A percentile compares a stretch with the other conserved stretches of the same genome.
Evolutionary conservation across 2,329 filamentous ascomycete species (phyloP).

Genomic region (Aspergillus quadrilineatus): DNA sequence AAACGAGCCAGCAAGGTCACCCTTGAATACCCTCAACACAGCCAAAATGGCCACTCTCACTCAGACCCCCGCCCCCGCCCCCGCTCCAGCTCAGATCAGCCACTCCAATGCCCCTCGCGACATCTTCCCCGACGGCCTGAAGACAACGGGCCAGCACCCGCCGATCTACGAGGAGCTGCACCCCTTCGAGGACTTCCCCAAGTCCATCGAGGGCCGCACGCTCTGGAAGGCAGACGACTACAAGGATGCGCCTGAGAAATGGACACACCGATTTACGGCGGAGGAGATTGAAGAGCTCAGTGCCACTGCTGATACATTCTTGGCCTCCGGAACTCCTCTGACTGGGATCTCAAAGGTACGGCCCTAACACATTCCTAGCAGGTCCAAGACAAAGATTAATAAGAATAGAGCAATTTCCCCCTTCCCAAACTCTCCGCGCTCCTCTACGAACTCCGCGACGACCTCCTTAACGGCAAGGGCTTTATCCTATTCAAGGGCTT

Average conservation of each 20-base stretch:
- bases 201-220: conserved; percentile 68
- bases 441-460: conserved; percentile 59
- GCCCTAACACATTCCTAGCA: no score
- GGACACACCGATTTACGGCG: conserved; percentile 68
- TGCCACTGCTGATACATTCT: conserved; percentile 66
- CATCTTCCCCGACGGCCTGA: conserved; percentile 65
- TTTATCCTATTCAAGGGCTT: conserved; percentile 91
- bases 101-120: background rate
- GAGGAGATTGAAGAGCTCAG: conserved; percentile 69
- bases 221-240: conserved; percentile 71
- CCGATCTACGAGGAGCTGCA: conserved; percentile 64
- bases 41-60: conserved; percentile 5
- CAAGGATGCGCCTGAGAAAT: conserved; percentile 61
- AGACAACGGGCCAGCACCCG: conserved; percentile 69
- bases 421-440: conserved; percentile 58
- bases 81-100: background rate
- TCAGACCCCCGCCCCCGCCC: background rate
- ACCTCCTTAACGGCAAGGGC: conserved; percentile 79
- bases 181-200: conserved; percentile 71
- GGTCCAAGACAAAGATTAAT: conserved; percentile 5
- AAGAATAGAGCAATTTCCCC: conserved; percentile 45
- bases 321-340: conserved; percentile 62
- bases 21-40: background rate
- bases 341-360: conserved; percentile 69
- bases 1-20: background rate